A percentile compares a stretch with the other conserved stretches of the same genome.
phyloP scores from a whole-genome alignment of 352 stramenopile species.

The Hyaloperonospora arabidopsidis region DNA sequence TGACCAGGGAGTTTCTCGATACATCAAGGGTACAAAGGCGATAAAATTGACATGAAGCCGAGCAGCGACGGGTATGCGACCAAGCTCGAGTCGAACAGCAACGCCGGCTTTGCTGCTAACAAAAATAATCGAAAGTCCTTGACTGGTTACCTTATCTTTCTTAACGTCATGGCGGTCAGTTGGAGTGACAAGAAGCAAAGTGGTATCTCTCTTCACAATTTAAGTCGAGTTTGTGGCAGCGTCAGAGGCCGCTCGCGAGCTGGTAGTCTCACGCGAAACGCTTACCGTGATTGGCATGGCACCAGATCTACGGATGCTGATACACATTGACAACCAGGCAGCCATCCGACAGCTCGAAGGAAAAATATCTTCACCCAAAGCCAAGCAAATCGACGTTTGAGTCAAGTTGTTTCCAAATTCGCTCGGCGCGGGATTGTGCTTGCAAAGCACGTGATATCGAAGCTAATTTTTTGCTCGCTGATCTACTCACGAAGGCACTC shows the following conservation, averaged over 20 bases:
- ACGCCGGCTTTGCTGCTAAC: not conserved
- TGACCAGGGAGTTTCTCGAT: not conserved
- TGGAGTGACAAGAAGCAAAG: not conserved
- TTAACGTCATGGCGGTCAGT: not conserved
- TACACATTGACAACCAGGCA: not conserved
- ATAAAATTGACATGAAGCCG: not conserved
- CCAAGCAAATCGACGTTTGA: not conserved
- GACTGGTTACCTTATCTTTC: not conserved
- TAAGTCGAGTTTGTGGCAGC: too few species aligned
- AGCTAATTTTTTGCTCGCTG: not conserved
- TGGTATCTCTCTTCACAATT: not conserved
- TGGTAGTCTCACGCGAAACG: too few species aligned
- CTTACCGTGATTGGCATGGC: too few species aligned
- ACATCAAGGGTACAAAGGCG: too few species aligned
- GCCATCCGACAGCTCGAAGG: too few species aligned
- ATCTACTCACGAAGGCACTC: not conserved
- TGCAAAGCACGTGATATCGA: not conserved
- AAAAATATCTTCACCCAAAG: too few species aligned
- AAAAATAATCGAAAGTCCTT: not conserved
- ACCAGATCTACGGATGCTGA: not conserved
- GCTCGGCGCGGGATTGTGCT: not conserved
- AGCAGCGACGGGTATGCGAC: not conserved
- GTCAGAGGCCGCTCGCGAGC: too few species aligned
- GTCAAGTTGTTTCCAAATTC: not conserved
- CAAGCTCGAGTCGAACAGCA: not conserved